Evolutionary conservation across 805 yeast species (phyloP).

Genomic region (Pachysolen tannophilus): DNA sequence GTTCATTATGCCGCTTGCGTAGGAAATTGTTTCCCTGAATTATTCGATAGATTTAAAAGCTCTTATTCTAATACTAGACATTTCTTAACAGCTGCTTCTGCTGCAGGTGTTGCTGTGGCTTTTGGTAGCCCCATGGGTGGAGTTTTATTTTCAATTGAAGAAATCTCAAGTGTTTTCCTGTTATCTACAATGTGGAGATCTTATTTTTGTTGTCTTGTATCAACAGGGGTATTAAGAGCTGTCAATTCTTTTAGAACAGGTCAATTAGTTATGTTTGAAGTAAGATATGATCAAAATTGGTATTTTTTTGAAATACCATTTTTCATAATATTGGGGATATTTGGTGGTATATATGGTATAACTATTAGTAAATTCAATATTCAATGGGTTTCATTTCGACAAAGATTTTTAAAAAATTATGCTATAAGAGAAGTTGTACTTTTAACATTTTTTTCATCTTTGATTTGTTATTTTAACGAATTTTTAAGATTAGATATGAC

Average conservation of each 20-base stretch:
- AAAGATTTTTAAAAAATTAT: constrained; percentile 46
- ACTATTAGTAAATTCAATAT: constrained; percentile 69
- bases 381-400: constrained; percentile 69
- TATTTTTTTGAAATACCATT: constrained; percentile 77
- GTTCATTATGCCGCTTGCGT: constrained; percentile 97
- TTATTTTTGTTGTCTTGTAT: constrained; percentile 84
- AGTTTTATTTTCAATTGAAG: constrained; percentile 87
- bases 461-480: constrained; percentile 75
- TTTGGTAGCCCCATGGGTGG: constrained; percentile 98
- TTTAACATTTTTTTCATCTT: constrained; percentile 62
- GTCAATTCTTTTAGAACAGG: constrained; percentile 93
- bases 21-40: constrained; percentile 69
- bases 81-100: constrained; percentile 81
- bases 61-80: constrained; percentile 42
- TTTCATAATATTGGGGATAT: constrained; percentile 70
- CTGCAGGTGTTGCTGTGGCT: constrained; percentile 98
- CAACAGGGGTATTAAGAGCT: constrained; percentile 71
- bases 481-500: constrained; percentile 89
- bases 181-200: constrained; percentile 83
- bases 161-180: constrained; percentile 68
- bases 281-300: constrained; percentile 84
- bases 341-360: constrained; percentile 90
- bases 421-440: constrained; percentile 67
- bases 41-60: constrained; percentile 36
- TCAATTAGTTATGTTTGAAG: constrained; percentile 87